Conservation (phyloP, 768 basidiomycete genomes). For the Phlegmacium glaucopus region DNA sequence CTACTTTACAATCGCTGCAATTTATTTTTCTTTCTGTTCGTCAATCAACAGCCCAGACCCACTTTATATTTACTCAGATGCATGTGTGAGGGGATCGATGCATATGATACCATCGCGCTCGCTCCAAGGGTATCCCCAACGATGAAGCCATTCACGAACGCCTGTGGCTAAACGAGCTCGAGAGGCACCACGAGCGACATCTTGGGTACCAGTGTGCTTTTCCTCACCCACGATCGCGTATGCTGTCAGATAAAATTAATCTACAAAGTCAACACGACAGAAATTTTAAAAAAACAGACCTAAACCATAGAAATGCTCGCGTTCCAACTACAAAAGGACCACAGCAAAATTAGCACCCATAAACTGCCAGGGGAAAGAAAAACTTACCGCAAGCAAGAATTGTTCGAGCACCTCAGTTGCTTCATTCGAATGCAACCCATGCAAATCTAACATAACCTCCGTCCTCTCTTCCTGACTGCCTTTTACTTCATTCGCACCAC, state of each 20-base stretch:
- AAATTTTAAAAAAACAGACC: conserved; percentile 42
- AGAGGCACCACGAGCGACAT: conserved; percentile 75
- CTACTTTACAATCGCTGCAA: too few relatives aligned
- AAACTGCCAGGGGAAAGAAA: conserved; percentile 1
- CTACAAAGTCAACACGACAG: conserved; percentile 5
- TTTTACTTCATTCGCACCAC: conserved; percentile 43
- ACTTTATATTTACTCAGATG: conserved; percentile 34
- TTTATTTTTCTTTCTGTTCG: too few relatives aligned
- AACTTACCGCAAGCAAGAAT: conserved; percentile 81
- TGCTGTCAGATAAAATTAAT: conserved; percentile 37
- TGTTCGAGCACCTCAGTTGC: conserved; percentile 88
- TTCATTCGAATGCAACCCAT: conserved; percentile 92
- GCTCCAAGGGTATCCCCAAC: conserved; percentile 96
- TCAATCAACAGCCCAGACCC: not conserved
- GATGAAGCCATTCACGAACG: conserved; percentile 87
- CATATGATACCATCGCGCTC: conserved; percentile 90
- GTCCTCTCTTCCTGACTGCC: conserved; percentile 83
- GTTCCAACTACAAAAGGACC: conserved; percentile 58
- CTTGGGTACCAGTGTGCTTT: conserved; percentile 93
- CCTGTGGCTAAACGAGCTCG: conserved; percentile 81
- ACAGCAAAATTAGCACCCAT: not conserved
- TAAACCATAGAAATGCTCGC: conserved; percentile 83
- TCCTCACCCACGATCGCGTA: conserved; percentile 94
- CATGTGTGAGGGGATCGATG: conserved; percentile 81
- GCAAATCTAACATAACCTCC: conserved; percentile 84